These are phyloP conservation scores for Metschnikowia cerradonensis DNA, from an alignment of 805 yeast species.

Conservation along the genomic window DNA sequence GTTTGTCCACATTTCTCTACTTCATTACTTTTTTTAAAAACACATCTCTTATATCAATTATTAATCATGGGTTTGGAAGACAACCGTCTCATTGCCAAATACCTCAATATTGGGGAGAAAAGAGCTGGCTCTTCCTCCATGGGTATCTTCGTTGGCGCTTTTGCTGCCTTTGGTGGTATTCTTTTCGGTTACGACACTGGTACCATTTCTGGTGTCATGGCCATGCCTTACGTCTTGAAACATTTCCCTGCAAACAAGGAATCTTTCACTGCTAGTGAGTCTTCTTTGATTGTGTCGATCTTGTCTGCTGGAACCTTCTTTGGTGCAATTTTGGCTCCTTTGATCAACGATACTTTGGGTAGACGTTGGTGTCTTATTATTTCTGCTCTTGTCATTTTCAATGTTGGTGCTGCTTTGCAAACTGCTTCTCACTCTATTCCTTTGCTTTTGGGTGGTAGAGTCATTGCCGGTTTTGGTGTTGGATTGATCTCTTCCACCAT, in stretches of 20 bases:
- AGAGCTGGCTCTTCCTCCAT: conserved; percentile 42
- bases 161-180: conserved; percentile 41
- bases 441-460: conserved; percentile 36
- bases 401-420: conserved; percentile 37
- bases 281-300: conserved; percentile 26
- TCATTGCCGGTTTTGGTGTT: conserved; percentile 40
- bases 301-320: conserved; percentile 42
- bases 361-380: conserved; percentile 37
- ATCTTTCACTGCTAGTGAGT: conserved; percentile 19
- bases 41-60: background rate
- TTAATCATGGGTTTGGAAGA: conserved; percentile 38
- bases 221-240: conserved; percentile 34
- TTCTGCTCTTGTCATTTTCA: conserved; percentile 31
- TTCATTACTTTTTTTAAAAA: background rate
- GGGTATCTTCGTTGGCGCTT: conserved; percentile 38
- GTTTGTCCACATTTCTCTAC: background rate
- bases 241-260: conserved; percentile 21
- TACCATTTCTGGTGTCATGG: conserved; percentile 40
- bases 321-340: conserved; percentile 37
- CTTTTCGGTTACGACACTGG: conserved; percentile 43
- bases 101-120: conserved; percentile 44
- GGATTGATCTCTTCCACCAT: conserved; percentile 39
- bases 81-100: conserved; percentile 27
- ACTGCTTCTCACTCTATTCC: conserved; percentile 33
- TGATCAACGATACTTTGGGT: conserved; percentile 35